phyloP scores from a whole-genome alignment of 2,329 filamentous ascomycete genomes.

The Blastomyces gilchristii region DNA sequence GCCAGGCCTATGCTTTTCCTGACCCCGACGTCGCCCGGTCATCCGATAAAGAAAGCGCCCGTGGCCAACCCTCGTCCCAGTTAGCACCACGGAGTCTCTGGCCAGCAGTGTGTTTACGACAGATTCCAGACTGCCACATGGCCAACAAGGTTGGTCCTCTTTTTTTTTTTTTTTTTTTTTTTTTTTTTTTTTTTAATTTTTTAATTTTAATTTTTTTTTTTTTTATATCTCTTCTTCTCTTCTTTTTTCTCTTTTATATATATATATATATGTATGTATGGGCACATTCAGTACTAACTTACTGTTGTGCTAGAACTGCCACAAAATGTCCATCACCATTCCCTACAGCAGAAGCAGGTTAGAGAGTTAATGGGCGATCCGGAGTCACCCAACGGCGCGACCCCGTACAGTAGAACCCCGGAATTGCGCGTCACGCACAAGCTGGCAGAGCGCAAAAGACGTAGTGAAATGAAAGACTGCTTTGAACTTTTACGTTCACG shows the following conservation, averaged over 20 bases:
- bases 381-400: constrained; percentile 32
- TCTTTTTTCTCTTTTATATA: background rate
- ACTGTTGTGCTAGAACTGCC: constrained; percentile 31
- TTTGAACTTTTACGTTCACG: constrained; percentile 39
- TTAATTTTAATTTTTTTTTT: too few species aligned
- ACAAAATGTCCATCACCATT: constrained; percentile 39
- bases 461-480: constrained; percentile 44
- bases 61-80: constrained; percentile 22
- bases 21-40: constrained; percentile 38
- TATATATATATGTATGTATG: background rate
- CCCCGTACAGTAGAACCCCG: constrained; percentile 42
- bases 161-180: background rate
- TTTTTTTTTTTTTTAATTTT: too few species aligned
- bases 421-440: constrained; percentile 43
- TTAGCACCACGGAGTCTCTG: constrained; percentile 39
- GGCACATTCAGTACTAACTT: constrained; percentile 8
- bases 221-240: too few species aligned
- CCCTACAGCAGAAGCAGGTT: constrained; percentile 40
- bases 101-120: constrained; percentile 42
- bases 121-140: constrained; percentile 36
- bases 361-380: constrained; percentile 38
- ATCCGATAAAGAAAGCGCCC: constrained; percentile 12
- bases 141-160: constrained; percentile 36
- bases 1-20: constrained; percentile 43
- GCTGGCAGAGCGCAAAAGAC: constrained; percentile 41